Base-by-base conservation (phyloP, 192 early-diverging fungal genomes). In the Backusella sp. region DNA sequence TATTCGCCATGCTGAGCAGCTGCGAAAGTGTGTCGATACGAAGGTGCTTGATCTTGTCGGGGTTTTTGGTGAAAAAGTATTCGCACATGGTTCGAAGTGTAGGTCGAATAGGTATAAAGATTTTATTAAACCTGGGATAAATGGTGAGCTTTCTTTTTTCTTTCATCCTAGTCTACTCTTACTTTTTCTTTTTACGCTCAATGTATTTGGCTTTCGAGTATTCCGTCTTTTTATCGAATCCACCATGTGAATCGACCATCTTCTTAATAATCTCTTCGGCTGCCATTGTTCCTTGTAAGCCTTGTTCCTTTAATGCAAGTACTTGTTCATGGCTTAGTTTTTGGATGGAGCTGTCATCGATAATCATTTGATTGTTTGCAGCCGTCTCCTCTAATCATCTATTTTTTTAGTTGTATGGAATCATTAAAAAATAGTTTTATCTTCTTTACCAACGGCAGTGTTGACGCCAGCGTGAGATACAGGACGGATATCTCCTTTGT, bases 191-290 rank as follows among this genome's bases (percentile, higher is more conserved):
- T 79, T 96, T 97, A 76, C 93, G 89, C 77, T 91, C 86, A 72
- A 98, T 92, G 73, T 98, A 98, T 87, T 99, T 99, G 37, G 93
- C 92, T 83, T 98, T 96, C 26, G 96, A 93, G 76, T 92, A 99
- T 76, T 96, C 95, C 0, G 97, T 99, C 84, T 99, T 99, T 72
- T 91, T 87, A 52, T 94, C 91, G 80, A 97, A 98, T n/a, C 90
- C 81, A 32, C 91, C 84, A 82, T 94, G 94, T 79, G 94, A 94
- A 68, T 91, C 92, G 3, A 93, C 89, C 59, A 98, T 82, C 52
- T 90, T 90, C 74, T 89, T 85, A 73, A 98, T 95, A 35, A 98
- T 89, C 74, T 90, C 86, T 82, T 90, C 83, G 68, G 90, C 84
- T 9, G 86, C 81, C 2, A 94, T 83, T 21, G 88, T 88, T 35